Evolutionary conservation across 1,139 yeast species (phyloP).

Genomic region (Debaryomycetaceae sp.): DNA sequence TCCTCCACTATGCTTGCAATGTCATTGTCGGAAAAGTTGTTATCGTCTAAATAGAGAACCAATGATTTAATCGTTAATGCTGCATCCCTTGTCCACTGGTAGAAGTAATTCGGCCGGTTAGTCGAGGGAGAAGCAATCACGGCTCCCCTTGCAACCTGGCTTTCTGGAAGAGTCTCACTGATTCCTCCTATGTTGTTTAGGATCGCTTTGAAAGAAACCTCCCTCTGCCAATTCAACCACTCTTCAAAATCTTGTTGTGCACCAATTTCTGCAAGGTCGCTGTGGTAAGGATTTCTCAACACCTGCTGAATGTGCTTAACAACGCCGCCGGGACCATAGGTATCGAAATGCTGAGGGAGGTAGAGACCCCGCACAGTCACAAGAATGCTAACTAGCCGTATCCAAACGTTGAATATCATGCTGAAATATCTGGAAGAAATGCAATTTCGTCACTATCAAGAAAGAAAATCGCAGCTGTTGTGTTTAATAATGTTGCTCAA

Average conservation of each 20-base stretch:
- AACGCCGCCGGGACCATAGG: not conserved
- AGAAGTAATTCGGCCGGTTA: conserved; percentile 69
- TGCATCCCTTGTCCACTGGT: conserved; percentile 89
- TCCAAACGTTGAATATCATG: not conserved
- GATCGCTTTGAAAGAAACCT: conserved; percentile 50
- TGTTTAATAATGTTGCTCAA: not conserved
- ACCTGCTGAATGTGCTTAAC: not conserved
- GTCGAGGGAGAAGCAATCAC: conserved; percentile 84
- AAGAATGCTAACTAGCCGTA: not conserved
- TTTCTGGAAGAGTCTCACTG: conserved; percentile 18
- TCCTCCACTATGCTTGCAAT: conserved; percentile 44
- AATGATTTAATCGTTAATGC: conserved; percentile 77
- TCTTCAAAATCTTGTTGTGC: conserved; percentile 35
- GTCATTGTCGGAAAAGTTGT: conserved; percentile 15
- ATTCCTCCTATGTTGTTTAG: conserved; percentile 63
- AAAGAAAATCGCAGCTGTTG: not conserved
- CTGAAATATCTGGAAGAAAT: not conserved
- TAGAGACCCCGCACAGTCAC: not conserved
- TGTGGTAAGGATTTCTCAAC: not conserved
- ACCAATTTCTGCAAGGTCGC: not conserved
- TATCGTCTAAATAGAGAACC: conserved; percentile 49
- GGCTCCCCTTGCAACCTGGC: conserved; percentile 59
- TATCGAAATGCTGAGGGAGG: not conserved
- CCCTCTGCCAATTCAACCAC: conserved; percentile 56
- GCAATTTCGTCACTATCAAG: not conserved